Evolutionary conservation across 2,329 filamentous ascomycete genomes (phyloP), one percentile per base, ranked within the genome.

Genomic region (Cryphonectria carpinicola): DNA sequence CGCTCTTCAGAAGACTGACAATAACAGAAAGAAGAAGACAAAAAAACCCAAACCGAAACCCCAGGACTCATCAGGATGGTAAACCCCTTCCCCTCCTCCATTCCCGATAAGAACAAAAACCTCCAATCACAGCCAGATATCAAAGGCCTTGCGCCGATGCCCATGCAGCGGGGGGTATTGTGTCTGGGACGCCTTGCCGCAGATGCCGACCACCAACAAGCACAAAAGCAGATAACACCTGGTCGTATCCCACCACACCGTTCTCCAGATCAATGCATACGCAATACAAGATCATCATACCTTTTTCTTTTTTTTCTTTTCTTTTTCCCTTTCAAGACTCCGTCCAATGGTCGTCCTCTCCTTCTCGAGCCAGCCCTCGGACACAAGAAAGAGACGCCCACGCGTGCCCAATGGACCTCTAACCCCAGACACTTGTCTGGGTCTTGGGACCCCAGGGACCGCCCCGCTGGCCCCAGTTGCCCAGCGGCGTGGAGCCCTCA

Each of bases 401-500:
- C 22, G 37, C 39, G 13, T 25, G 37, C 17, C n/a, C 41, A 2
- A 28, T 28, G 39, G 37, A 7, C 14, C 32, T 68, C 76, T 90
- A 98, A 76, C 95, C 95, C 95, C 95, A 98, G 76, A 98, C 95
- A 74, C 94, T 97, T 74, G 95, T 94, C 80, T 97, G 94, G 3
- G 71, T 67, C 71, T 72, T 72, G 52, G 71, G 73, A 95, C 92
- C 74, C 94, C 93, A 73, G 97, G 89, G 66, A 90, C 89, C 74
- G 90, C 93, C 77, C 93, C 93, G 77, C 90, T 91, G 71, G 65
- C 68, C 65, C 71, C 71, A 72, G 54, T 64, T 72, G 41, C 71
- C 62, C 13, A 80, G 72, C 8, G 77, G 78, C 14, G 78, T 85
- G 41, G 84, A 76, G 49, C 83, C 82, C 13, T 86, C 82, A 46